Percentiles rank a stretch among this genome's conserved stretches.
These are phyloP conservation scores for Solanum acaule DNA, from an alignment of 257 asterid genomes.

Conservation along the genomic window DNA sequence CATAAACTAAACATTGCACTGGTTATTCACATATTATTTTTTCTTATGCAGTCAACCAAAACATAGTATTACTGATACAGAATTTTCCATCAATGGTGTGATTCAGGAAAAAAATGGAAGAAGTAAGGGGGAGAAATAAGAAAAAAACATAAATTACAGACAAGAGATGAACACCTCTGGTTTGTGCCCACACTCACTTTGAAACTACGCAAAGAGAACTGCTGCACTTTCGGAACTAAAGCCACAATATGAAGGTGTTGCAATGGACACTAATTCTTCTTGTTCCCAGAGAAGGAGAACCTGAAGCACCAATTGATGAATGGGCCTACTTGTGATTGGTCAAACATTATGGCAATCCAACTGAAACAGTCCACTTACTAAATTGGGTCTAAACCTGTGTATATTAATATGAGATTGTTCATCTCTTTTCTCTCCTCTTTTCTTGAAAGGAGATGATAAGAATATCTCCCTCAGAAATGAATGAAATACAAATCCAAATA, in stretches of 20 bases:
- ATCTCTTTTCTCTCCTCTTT: background rate
- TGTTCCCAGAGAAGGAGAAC: background rate
- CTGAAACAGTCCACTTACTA: background rate
- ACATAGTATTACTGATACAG: background rate
- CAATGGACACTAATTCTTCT: background rate
- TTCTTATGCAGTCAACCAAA: background rate
- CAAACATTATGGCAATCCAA: background rate
- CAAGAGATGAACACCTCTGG: background rate
- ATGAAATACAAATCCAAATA: background rate
- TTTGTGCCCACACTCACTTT: background rate
- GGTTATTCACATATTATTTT: background rate
- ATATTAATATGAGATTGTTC: background rate
- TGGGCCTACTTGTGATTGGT: background rate
- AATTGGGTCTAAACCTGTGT: background rate
- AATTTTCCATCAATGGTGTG: background rate
- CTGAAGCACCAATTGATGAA: background rate
- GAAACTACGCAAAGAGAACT: background rate
- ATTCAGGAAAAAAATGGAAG: background rate
- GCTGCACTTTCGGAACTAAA: background rate
- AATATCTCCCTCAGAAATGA: background rate
- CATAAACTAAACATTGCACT: background rate
- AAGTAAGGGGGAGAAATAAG: background rate
- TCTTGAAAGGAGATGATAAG: background rate
- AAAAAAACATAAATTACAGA: background rate
- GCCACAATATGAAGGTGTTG: background rate